Percentiles rank a stretch among this genome's conserved stretches.
Evolutionary conservation across 768 basidiomycete genomes (phyloP).

Genomic region (Ramaria rubella): DNA sequence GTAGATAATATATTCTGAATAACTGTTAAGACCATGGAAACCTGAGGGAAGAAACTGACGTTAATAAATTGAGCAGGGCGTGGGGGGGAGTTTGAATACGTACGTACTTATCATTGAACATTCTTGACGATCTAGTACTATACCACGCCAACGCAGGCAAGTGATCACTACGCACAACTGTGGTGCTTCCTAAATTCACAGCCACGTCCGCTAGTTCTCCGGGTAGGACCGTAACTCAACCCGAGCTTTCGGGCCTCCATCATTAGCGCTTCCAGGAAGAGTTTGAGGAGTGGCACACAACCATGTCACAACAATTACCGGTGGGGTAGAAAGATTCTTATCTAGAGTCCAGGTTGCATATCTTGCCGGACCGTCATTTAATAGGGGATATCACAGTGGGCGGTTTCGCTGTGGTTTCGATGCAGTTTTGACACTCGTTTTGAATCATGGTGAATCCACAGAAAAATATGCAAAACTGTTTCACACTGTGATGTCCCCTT

Average conservation of each 20-base stretch:
- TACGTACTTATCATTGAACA: constrained; percentile 42
- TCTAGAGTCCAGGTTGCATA: constrained; percentile 46
- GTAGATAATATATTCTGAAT: too few species aligned
- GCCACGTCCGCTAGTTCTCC: constrained; percentile 26
- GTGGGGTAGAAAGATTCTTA: constrained; percentile 20
- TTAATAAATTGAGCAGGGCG: neutral
- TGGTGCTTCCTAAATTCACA: constrained; percentile 26
- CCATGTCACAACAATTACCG: constrained; percentile 39
- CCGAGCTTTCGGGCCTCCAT: constrained; percentile 29
- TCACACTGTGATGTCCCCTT: too few species aligned
- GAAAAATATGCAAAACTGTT: too few species aligned
- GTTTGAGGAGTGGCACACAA: constrained; percentile 26
- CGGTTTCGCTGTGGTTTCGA: too few species aligned
- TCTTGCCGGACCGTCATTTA: constrained; percentile 11
- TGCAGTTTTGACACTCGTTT: too few species aligned
- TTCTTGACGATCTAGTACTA: constrained; percentile 27
- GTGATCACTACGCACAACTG: constrained; percentile 32
- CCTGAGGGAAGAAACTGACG: constrained; percentile 16
- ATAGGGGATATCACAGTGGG: too few species aligned
- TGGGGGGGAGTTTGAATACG: too few species aligned
- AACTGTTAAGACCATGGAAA: constrained; percentile 40
- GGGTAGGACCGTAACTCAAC: constrained; percentile 32
- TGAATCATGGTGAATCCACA: too few species aligned
- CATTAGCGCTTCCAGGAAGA: constrained; percentile 32
- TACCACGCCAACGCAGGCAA: constrained; percentile 47